Conservation (phyloP, 2,329 filamentous ascomycete species). For the Penicillium sp. region DNA sequence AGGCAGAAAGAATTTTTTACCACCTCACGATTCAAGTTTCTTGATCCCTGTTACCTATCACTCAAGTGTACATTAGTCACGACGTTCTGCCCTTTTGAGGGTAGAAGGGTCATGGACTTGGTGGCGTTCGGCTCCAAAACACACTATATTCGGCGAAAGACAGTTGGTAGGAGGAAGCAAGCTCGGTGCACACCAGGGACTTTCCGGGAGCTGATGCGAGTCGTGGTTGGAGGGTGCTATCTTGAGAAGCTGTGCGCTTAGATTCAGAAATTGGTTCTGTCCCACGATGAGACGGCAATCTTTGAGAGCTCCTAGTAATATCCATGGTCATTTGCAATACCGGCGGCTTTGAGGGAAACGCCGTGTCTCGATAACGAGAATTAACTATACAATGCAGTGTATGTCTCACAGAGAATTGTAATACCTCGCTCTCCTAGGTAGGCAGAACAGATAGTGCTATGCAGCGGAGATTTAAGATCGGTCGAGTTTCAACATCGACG, state of each 20-base stretch:
- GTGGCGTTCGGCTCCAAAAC: slow-evolving; percentile 16
- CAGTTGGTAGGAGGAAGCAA: slow-evolving; percentile 19
- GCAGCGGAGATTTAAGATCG: slow-evolving; percentile 12
- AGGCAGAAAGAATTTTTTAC: slow-evolving; percentile 1
- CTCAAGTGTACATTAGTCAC: slow-evolving; percentile 8
- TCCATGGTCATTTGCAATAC: slow-evolving; percentile 21
- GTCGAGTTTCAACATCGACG: slow-evolving; percentile 23
- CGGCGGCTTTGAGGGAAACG: slow-evolving; percentile 15
- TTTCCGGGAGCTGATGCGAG: slow-evolving; percentile 5
- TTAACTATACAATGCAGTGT: slow-evolving; percentile 19
- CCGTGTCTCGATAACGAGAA: slow-evolving; percentile 19
- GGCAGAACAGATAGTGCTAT: slow-evolving; percentile 2
- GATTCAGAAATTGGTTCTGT: slow-evolving; percentile 14
- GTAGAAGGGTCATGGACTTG: not conserved
- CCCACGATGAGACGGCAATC: slow-evolving; percentile 12
- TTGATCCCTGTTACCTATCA: not conserved
- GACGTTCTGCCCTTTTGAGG: not conserved
- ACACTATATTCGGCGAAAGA: slow-evolving; percentile 12
- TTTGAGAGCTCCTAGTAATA: slow-evolving; percentile 13
- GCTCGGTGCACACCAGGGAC: slow-evolving; percentile 12
- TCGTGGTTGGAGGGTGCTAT: slow-evolving; percentile 18
- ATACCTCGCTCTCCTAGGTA: slow-evolving; percentile 15
- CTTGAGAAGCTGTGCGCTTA: slow-evolving; percentile 16
- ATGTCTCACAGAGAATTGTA: slow-evolving; percentile 21
- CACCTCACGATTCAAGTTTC: slow-evolving; percentile 4